Evolutionary conservation across 2,329 filamentous ascomycete genomes (phyloP).

Genomic region (Ceratocystis harringtonii): DNA sequence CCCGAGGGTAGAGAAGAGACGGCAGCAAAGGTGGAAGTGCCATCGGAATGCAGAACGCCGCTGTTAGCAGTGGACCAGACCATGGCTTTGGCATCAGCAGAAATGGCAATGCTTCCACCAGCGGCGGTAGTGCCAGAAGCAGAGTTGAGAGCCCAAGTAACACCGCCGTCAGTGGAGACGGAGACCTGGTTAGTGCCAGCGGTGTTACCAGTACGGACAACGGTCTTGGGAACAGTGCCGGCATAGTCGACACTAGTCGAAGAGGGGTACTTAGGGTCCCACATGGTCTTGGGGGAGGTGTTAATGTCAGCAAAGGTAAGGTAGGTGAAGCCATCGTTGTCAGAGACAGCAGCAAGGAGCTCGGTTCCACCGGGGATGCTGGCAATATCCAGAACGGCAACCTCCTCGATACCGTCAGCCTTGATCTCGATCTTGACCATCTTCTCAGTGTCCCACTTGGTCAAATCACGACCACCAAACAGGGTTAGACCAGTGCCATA

Average conservation of each 20-base stretch:
- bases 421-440: slow-evolving; percentile 37
- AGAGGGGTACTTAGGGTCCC: slow-evolving; percentile 34
- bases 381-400: slow-evolving; percentile 33
- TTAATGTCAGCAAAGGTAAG: slow-evolving; percentile 25
- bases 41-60: slow-evolving; percentile 8
- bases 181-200: slow-evolving; percentile 27
- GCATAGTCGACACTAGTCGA: slow-evolving; percentile 35
- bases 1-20: slow-evolving; percentile 7
- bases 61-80: slow-evolving; percentile 11
- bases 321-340: slow-evolving; percentile 39
- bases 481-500: slow-evolving; percentile 45
- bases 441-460: slow-evolving; percentile 35
- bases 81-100: slow-evolving; percentile 27
- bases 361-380: slow-evolving; percentile 36
- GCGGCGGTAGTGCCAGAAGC: slow-evolving; percentile 9
- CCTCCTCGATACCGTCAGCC: slow-evolving; percentile 41
- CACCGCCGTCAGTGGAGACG: slow-evolving; percentile 10
- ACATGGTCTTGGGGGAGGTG: slow-evolving; percentile 30
- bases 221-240: slow-evolving; percentile 30
- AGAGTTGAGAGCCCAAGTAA: slow-evolving; percentile 4
- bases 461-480: slow-evolving; percentile 39
- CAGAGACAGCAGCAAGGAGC: slow-evolving; percentile 36
- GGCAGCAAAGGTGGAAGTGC: slow-evolving; percentile 3
- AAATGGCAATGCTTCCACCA: slow-evolving; percentile 8
- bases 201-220: slow-evolving; percentile 37